Base-by-base conservation (phyloP, 23 red algal genomes). In the Gracilaria vermiculophylla region DNA sequence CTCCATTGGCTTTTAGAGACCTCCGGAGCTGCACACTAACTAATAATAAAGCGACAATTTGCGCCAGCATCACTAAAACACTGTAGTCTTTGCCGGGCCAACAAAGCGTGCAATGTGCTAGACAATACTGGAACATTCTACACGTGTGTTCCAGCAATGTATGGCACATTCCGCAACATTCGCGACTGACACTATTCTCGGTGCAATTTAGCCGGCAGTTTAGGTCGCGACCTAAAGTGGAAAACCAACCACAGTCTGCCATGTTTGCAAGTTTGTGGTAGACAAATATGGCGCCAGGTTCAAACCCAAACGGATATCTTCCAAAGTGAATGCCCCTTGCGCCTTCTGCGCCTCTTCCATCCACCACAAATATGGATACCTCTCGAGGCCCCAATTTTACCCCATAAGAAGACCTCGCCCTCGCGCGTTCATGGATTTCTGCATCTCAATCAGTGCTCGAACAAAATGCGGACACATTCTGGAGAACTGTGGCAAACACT, bases 331-430 rank as follows among this genome's bases (percentile, higher is more conserved):
- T n/a, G n/a, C n/a, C n/a, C n/a, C n/a, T n/a, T n/a, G n/a, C n/a
- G n/a, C n/a, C n/a, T n/a, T n/a, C n/a, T n/a, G n/a, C n/a, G n/a
- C n/a, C n/a, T n/a, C n/a, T n/a, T n/a, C n/a, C n/a, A n/a, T n/a
- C n/a, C n/a, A n/a, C n/a, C n/a, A n/a, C n/a, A n/a, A 33, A 13
- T 66, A 66, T 66, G 61, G 61, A 66, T 21, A 66, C 13, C 24
- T n/a, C 42, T 0, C 23, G 29, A 60, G 53, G 0, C 24, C 76
- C 51, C 50, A 80, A 54, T 37, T 80, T 80, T 49, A 80, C 76
- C 10, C 50, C 52, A 6, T 48, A 58, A 41, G 76, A 80, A 58
- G 51, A 80, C 29, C 13, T 42, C 16, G 53, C 76, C 0, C 24
- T 60, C 31, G 45, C 8, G 47, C 53, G 50, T 28, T 49, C 76